Evolutionary conservation across 495 filamentous ascomycete species (phyloP).

Genomic region (Penicillium waksmanii): DNA sequence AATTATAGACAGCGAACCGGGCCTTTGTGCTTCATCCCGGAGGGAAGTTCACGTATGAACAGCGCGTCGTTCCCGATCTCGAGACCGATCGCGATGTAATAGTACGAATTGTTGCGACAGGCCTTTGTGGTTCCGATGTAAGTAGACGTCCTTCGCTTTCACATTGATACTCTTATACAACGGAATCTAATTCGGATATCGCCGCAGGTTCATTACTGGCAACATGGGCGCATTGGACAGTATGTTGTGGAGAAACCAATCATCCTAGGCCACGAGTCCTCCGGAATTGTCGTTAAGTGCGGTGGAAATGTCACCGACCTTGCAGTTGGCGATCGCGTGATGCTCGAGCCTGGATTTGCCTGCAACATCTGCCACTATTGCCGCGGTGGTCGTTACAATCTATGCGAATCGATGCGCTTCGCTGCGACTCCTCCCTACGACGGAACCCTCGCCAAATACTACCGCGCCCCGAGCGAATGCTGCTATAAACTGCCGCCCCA

Average conservation of each 20-base stretch:
- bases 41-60: conserved; percentile 28
- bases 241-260: conserved; percentile 51
- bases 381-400: conserved; percentile 73
- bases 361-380: conserved; percentile 71
- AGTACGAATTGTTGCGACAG: conserved; percentile 3
- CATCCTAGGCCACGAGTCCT: conserved; percentile 71
- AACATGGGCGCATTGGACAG: conserved; percentile 47
- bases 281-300: conserved; percentile 61
- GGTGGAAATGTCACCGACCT: conserved; percentile 57
- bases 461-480: conserved; percentile 71
- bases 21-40: conserved; percentile 30
- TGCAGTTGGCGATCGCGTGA: conserved; percentile 67
- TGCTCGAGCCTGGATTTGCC: conserved; percentile 77
- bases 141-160: conserved; percentile 45
- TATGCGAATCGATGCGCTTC: conserved; percentile 76
- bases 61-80: conserved; percentile 9
- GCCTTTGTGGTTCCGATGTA: conserved; percentile 29
- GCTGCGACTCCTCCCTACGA: conserved; percentile 75
- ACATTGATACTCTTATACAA: conserved; percentile 5
- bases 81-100: conserved; percentile 23
- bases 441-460: conserved; percentile 77
- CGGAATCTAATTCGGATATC: no score
- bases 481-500: conserved; percentile 74
- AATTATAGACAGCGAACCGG: conserved; percentile 14
- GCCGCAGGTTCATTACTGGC: conserved; percentile 21